Evolutionary conservation across 805 yeast species (phyloP).

Genomic region (Komagataella mondaviorum): DNA sequence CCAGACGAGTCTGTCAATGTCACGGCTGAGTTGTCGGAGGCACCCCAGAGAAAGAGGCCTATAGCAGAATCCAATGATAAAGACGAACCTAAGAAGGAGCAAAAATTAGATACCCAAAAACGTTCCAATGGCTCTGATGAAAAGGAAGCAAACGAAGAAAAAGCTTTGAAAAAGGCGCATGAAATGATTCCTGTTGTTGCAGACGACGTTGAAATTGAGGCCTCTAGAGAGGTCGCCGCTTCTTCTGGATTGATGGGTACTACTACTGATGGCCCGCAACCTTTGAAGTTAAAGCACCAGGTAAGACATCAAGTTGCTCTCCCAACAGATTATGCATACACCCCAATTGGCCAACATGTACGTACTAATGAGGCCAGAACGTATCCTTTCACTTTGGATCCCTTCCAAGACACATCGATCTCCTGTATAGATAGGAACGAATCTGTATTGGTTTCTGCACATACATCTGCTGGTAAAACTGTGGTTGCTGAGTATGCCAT

Average conservation of each 20-base stretch:
- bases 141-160: conserved; percentile 9
- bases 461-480: conserved; percentile 94
- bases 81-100: conserved; percentile 15
- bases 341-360: conserved; percentile 80
- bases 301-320: conserved; percentile 96
- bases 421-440: conserved; percentile 93
- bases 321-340: conserved; percentile 82
- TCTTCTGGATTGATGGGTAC: conserved; percentile 53
- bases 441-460: conserved; percentile 94
- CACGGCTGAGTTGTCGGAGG: conserved; percentile 2
- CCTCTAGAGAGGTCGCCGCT: conserved; percentile 77
- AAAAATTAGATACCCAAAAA: conserved; percentile 20
- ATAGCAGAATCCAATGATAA: conserved; percentile 4
- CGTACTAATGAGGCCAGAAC: conserved; percentile 69
- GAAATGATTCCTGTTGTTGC: conserved; percentile 55
- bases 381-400: conserved; percentile 89
- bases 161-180: conserved; percentile 21
- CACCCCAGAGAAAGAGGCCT: conserved; percentile 7
- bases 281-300: conserved; percentile 72
- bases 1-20: conserved; percentile 4
- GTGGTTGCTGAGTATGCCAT: conserved; percentile 96
- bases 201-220: conserved; percentile 79
- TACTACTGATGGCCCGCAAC: conserved; percentile 13
- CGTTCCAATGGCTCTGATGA: conserved; percentile 7
- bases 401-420: conserved; percentile 94